phyloP scores from a whole-genome alignment of 495 filamentous ascomycete genomes.

The Podospora fimiseda region DNA sequence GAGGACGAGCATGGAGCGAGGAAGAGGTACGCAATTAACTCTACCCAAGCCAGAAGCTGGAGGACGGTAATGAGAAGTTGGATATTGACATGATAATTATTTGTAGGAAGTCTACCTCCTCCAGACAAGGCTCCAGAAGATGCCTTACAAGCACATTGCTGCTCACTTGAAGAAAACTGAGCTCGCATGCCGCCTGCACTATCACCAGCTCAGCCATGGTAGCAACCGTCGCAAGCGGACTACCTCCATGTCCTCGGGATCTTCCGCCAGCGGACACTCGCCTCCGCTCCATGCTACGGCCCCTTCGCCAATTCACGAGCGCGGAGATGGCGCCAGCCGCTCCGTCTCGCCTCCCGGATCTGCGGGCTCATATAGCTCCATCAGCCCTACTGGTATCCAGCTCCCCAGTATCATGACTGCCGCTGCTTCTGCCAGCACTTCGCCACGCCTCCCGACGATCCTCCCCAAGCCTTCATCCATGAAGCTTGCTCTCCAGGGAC shows the following conservation, averaged over 20 bases:
- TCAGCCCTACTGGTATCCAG: slow-evolving; percentile 36
- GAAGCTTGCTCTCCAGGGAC: slow-evolving; percentile 32
- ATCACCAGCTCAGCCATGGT: slow-evolving; percentile 76
- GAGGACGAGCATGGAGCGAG: slow-evolving; percentile 70
- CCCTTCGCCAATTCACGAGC: slow-evolving; percentile 43
- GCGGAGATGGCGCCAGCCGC: slow-evolving; percentile 21
- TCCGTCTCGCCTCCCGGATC: slow-evolving; percentile 36
- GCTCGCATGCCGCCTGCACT: slow-evolving; percentile 76
- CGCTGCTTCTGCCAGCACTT: slow-evolving; percentile 26
- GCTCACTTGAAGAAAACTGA: slow-evolving; percentile 79
- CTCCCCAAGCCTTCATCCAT: slow-evolving; percentile 54
- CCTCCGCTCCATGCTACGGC: slow-evolving; percentile 39
- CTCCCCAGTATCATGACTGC: slow-evolving; percentile 40
- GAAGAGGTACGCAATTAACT: slow-evolving; percentile 70
- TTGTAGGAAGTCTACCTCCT: slow-evolving; percentile 74
- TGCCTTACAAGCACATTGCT: slow-evolving; percentile 86
- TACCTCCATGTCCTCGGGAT: slow-evolving; percentile 54
- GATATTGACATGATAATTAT: slow-evolving; percentile 7
- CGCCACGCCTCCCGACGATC: slow-evolving; percentile 48
- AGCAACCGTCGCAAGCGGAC: slow-evolving; percentile 67
- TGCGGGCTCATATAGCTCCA: slow-evolving; percentile 28
- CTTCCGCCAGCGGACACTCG: slow-evolving; percentile 40
- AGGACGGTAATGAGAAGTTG: neutral
- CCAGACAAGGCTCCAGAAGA: slow-evolving; percentile 75
- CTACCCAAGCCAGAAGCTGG: neutral